Percentiles rank a stretch among this genome's conserved stretches.
phyloP scores from a whole-genome alignment of 1,284 basidiomycete species.

The Trichosporon sp. region DNA sequence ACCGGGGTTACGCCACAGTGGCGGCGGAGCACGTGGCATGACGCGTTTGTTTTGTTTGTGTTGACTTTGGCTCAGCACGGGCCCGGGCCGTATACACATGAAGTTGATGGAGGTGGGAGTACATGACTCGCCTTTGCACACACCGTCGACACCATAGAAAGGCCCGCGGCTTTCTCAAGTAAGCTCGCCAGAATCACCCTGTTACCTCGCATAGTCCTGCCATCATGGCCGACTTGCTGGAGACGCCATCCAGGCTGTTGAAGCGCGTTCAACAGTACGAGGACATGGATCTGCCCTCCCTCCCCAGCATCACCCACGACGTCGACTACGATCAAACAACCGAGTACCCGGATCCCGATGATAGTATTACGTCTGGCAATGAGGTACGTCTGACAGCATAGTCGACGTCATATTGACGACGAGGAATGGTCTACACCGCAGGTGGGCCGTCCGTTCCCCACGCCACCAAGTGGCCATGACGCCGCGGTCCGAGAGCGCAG shows the following conservation, averaged over 20 bases:
- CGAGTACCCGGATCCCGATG: not conserved
- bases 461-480: not conserved
- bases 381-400: not conserved
- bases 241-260: slow-evolving; percentile 40
- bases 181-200: too few relatives aligned
- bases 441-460: not conserved
- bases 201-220: not conserved
- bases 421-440: not conserved
- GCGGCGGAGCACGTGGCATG: not conserved
- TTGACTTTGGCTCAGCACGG: not conserved
- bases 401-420: not conserved
- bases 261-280: slow-evolving; percentile 39
- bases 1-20: not conserved
- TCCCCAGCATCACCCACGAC: slow-evolving; percentile 43
- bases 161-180: not conserved
- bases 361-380: not conserved
- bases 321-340: slow-evolving; percentile 22
- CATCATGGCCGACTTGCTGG: slow-evolving; percentile 31
- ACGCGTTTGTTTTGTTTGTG: slow-evolving; percentile 2
- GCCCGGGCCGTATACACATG: too few relatives aligned
- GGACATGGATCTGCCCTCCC: slow-evolving; percentile 44
- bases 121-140: too few relatives aligned
- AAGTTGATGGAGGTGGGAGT: too few relatives aligned
- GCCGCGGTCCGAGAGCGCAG: too few relatives aligned
- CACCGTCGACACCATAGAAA: not conserved